These are phyloP conservation scores for Monilinia polystroma DNA, from an alignment of 2,329 filamentous ascomycete genomes.

Conservation along the genomic window DNA sequence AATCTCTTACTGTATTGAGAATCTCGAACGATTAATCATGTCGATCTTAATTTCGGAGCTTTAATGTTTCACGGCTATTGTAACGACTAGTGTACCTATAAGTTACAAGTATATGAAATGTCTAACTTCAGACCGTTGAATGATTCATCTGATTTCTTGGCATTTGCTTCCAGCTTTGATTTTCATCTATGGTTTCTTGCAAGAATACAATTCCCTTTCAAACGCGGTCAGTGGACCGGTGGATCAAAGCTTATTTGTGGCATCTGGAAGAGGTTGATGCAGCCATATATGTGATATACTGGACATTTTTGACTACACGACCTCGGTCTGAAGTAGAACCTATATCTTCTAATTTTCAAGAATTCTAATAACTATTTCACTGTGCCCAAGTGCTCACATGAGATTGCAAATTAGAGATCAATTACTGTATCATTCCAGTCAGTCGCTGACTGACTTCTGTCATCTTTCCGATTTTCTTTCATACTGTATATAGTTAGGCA, in stretches of 20 bases:
- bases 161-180: background rate
- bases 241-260: background rate
- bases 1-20: too few species aligned
- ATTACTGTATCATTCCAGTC: too few species aligned
- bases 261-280: too few species aligned
- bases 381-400: background rate
- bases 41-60: too few species aligned
- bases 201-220: background rate
- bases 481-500: too few species aligned
- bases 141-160: background rate
- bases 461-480: too few species aligned
- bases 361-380: background rate
- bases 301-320: background rate
- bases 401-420: background rate
- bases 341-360: background rate
- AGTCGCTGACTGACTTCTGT: too few species aligned
- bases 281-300: too few species aligned
- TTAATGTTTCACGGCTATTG: too few species aligned
- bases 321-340: background rate
- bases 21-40: too few species aligned
- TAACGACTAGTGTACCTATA: too few species aligned
- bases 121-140: background rate
- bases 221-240: constrained; percentile 7
- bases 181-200: background rate
- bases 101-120: constrained; percentile 2